Evolutionary conservation across 2,329 filamentous ascomycete genomes (phyloP), one percentile per base, ranked within the genome.

Genomic region (Microdochium trichocladiopsis): DNA sequence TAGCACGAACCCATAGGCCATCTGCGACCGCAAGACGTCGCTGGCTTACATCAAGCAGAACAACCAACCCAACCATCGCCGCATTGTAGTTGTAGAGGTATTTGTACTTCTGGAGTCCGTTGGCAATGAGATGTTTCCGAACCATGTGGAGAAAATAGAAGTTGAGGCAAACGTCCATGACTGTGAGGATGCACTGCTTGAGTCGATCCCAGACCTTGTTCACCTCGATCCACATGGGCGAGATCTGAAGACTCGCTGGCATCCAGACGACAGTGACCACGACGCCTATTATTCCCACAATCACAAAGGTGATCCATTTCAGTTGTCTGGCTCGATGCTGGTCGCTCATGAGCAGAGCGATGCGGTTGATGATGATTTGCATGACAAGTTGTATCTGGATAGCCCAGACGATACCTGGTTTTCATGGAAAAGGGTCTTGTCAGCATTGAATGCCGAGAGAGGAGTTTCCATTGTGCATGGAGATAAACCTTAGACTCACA

Each of bases 301-400:
- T 16, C 1, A 62, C 37, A 1, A 74, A 67, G 1, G 72, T 72
- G 1, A 68, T 68, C 73, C 72, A 77, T 64, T 80, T 79, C 25
- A 81, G 56, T 14, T 58, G 63, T 0, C 50, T 24, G 6, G 73
- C 68, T 2, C 68, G 70, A 0, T 58, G 61, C 23, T 63, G 65
- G 45, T 72, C 64, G 14, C 74, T 69, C 12, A 73, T 68, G 33
- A 80, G 72, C 37, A 81, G 69, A 0, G 71, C 68, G 22, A 79
- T 74, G 51, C 78, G 71, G 57, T 80, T 80, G 60, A 79, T 73
- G 56, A 80, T 78, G 48, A 81, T 80, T 56, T 80, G 76, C 64
- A 79, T 71, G 2, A 80, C 58, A 2, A 78, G 63, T 54, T 80
- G 77, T 14, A 79, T 71, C 53, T 76, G 37, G 37, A 43, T 43